Base-by-base conservation (phyloP, 148 eudicot species). In the Cornus florida region DNA sequence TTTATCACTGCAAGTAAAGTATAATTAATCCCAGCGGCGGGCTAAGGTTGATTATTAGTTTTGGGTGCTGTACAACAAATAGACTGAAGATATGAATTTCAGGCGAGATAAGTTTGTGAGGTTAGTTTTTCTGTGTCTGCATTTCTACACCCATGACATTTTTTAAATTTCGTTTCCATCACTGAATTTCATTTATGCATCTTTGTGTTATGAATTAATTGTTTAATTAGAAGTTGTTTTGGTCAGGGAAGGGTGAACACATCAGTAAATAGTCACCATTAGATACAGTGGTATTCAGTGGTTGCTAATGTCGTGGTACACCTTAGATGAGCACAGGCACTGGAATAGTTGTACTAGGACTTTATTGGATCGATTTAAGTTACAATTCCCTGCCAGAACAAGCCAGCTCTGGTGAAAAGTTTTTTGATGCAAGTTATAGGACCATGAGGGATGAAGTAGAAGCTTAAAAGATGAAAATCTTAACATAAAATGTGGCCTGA, bases 31-130 rank as follows among this genome's bases (percentile, higher is more conserved):
- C 39, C 38, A 35, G 38, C 4, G 48, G 48, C 3, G 38, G 48
- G 48, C 3, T 13, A 64, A 17, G 79, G 64, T 31, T 60, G 70
- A 77, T 50, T 7, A 50, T n/a, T 69, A 10, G 62, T 66, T 11
- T 46, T 31, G 71, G 79, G 31, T 10, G 12, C 13, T 11, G 19
- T 17, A 46, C 71, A 46, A 28, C 62, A 67, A 28, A 46, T 31
- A 31, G 23, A 69, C 72, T 65, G 38, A 20, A 81, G 75, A 31
- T 53, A 80, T 80, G 86, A 66, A 81, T 68, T 56, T 35, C 81
- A 75, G 41, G 41, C 71, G 69, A 74, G 81, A 78, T 0, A 77
- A 71, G 28, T 84, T 77, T 74, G 81, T 77, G 22, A 84, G 84
- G 86, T 84, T 74, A 70, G 86, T 80, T 31, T 50, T 16, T 33